Base-by-base conservation (phyloP, 306 rosid genomes). In the Dicorynia guianensis region DNA sequence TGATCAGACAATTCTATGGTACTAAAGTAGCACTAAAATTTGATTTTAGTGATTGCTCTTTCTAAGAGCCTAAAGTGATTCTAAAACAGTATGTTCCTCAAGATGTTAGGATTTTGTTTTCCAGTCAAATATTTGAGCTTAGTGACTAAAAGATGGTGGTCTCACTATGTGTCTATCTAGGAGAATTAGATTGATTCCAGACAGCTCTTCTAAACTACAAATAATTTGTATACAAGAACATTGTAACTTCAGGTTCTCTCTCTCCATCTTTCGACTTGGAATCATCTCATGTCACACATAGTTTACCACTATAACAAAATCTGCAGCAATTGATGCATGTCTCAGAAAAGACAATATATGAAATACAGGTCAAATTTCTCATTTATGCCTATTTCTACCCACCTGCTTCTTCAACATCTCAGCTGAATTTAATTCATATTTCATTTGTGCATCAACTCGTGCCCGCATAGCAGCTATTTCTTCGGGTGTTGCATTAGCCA, bases 351-450 rank as follows among this genome's bases (percentile, higher is more conserved):
- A 25, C 30, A 25, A 12, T 68, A 25, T 2, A 25, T 25, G 30
- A 25, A 25, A 25, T 25, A 49, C 1, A 4, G 4, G 1, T 8
- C 4, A 15, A 64, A 63, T 11, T 49, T 71, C 47, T 46, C 7
- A 47, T 34, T 38, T 35, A 34, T 13, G 53, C 50, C 25, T 69
- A 9, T 48, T 8, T 62, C 10, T 54, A 63, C 57, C 15, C 71
- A 90, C 97, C 90, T 95, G 93, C 70, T 87, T 82, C 92, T 95
- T 95, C 81, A 95, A 85, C 93, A 87, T 81, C 79, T 90, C 93
- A 77, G 99, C 97, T 3, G 87, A 96, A 76, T 43, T 89, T 72
- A 92, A 58, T 68, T 90, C 92, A 81, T 95, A 90, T 48, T 76
- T 79, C 58, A 81, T 34, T 86, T 89, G 96, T 13, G 89, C 87